Evolutionary conservation across 768 basidiomycete species (phyloP), one percentile per base, ranked within the genome.

Genomic region (Cubamyces sp.): DNA sequence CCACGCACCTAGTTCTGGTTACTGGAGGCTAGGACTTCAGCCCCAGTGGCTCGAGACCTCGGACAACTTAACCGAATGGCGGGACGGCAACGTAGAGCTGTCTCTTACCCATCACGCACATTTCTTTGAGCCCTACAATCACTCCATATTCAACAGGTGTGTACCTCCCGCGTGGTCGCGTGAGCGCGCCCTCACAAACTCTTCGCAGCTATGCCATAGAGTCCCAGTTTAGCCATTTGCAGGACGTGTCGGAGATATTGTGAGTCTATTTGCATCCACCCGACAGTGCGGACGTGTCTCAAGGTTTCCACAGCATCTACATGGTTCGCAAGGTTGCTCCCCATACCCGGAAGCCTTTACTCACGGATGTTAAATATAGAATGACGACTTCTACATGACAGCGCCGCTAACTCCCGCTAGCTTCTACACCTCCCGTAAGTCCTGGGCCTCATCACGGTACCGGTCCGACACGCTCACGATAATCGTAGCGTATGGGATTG

Each of bases 321-420:
- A 62, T 70, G 65, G 71, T 72, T 12, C 30, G 70, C 49, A 11
- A 12, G 6, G 18, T 48, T 21, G 12, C n/a, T 30, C 46, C 23
- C 19, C 12, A 26, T n/a, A 2, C 16, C 11, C 41, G n/a, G 26
- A n/a, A 12, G 26, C 23, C 14, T 16, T 9, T 23, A 26, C 34
- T 45, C 56, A 40, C 43, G 34, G 26, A 26, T 5, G 18, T 25
- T 8, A 5, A 19, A 19, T 34, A 14, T 60, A 75, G 69, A 81
- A 81, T 62, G 78, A 81, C 65, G 79, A 81, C 65, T 76, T 77
- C 55, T 81, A 76, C 66, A 64, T 79, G 62, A 21, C 67, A 26
- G 60, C 65, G 43, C 67, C 74, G 3, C 56, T 75, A 4, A 68
- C 71, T 14, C 71, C 73, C 12, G 67, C 71, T 1, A 73, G 68